Evolutionary conservation across 352 stramenopile species (phyloP).

Genomic region (Phytopythium kandeliae): DNA sequence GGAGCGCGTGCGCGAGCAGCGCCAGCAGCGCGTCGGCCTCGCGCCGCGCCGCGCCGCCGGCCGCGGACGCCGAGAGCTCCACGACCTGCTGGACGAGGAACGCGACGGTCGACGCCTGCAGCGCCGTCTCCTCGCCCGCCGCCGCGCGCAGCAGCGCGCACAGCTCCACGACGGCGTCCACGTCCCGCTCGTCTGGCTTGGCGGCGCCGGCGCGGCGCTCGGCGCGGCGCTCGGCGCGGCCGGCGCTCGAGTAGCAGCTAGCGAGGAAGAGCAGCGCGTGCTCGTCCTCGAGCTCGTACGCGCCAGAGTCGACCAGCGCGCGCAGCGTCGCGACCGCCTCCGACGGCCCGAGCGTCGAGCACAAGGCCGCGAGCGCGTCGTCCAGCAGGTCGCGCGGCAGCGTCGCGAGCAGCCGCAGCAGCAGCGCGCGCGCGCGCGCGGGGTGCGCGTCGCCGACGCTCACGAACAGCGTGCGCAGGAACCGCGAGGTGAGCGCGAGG

Average conservation of each 20-base stretch:
- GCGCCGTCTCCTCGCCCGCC: conserved; percentile 16
- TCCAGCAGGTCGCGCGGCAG: conserved; percentile 32
- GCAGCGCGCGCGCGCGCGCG: conserved; percentile 30
- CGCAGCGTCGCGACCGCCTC: conserved; percentile 34
- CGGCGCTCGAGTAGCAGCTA: conserved; percentile 19
- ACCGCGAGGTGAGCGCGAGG: conserved; percentile 19
- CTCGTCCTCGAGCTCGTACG: conserved; percentile 36
- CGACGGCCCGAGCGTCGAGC: conserved; percentile 26
- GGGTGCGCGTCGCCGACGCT: conserved; percentile 23
- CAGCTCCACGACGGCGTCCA: conserved; percentile 9
- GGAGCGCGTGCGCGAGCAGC: conserved; percentile 32
- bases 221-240: no score
- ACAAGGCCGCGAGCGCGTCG: conserved; percentile 52
- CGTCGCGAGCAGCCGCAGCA: conserved; percentile 32
- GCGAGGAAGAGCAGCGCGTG: conserved; percentile 61
- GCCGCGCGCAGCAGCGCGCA: conserved; percentile 16
- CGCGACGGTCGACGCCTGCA: conserved; percentile 31
- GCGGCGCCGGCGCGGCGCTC: no score
- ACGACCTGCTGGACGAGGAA: conserved; percentile 47
- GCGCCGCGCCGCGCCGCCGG: conserved; percentile 13
- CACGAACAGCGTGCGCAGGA: conserved; percentile 52
- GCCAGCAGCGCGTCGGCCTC: conserved; percentile 36
- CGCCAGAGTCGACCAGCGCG: conserved; percentile 20
- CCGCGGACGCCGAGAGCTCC: conserved; percentile 22
- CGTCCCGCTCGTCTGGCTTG: not conserved